Evolutionary conservation across 2,329 filamentous ascomycete genomes (phyloP), one percentile per base, ranked within the genome.

Genomic region (Atkinsonella texensis): DNA sequence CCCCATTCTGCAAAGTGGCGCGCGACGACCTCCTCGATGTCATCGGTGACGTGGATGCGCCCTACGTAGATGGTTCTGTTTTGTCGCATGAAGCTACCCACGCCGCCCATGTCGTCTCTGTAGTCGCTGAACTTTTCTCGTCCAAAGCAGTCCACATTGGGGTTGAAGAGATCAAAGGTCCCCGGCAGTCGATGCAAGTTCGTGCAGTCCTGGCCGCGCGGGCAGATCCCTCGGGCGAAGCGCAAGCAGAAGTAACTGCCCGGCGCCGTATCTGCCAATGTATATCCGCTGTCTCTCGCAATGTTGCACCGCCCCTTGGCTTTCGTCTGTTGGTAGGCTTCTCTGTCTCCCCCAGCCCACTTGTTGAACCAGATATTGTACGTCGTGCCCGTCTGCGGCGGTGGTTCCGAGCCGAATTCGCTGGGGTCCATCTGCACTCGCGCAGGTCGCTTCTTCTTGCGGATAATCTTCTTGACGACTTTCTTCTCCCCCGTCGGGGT

Each of bases 1-100:
- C 93, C 93, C 90, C 90, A 98, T 76, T 98, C 93, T 23, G 89
- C 85, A 65, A 97, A 96, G 69, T 98, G 93, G 13, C 94, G 78
- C 32, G 91, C 84, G 6, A 97, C 91, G 38, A 97, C 81, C 69
- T 98, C 93, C 65, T 98, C 91, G 55, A 97, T 96, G 63, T 97
- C 91, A 66, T 97, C 93, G 12, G 85, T 91, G 38, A 95, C 91
- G 66, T 96, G 89, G 66, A 98, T 96, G 46, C 90, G 77, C 5
- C 93, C 93, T 1, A 96, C 81, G 61, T 98, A 98, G 6, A 98
- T 74, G 1, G 93, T 98, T 33, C 93, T 78, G 65, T 98, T 98
- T 63, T 95, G 87, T 20, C 93, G 79, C 81, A 90, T 85, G 63
- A 98, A 98, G 55, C 82, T 89, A 28, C 93, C 93, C 2, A 96